Percentiles rank a stretch among this genome's conserved stretches.
These are phyloP conservation scores for Nitzschia palea DNA, from an alignment of 108 stramenopile species.

Conservation along the genomic window DNA sequence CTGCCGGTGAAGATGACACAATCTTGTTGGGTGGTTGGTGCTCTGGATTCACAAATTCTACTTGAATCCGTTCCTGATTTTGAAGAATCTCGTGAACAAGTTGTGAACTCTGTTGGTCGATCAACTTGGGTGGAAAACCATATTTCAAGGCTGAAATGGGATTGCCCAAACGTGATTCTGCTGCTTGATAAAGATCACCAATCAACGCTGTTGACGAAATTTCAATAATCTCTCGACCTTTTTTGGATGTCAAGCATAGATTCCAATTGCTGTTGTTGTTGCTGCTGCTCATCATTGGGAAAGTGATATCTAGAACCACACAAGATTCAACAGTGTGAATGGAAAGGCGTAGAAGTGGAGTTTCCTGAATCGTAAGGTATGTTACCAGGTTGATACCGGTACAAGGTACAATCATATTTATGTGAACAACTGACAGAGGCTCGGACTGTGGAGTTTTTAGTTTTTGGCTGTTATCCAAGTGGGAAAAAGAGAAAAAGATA, in stretches of 20 bases:
- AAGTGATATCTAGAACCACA: too few species aligned
- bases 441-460: too few species aligned
- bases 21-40: constrained; percentile 1
- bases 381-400: too few species aligned
- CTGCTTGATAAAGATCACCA: constrained; percentile 17
- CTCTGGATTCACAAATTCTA: constrained; percentile 37
- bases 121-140: constrained; percentile 62
- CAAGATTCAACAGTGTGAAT: too few species aligned
- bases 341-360: too few species aligned
- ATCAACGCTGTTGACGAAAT: constrained; percentile 12
- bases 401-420: too few species aligned
- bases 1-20: background rate
- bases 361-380: too few species aligned
- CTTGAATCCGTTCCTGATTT: constrained; percentile 55
- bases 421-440: too few species aligned
- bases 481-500: too few species aligned
- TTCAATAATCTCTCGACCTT: constrained; percentile 29
- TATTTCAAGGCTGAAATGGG: constrained; percentile 16
- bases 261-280: constrained; percentile 5
- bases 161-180: constrained; percentile 1
- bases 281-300: background rate
- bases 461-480: too few species aligned
- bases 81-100: constrained; percentile 21
- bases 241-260: constrained; percentile 21
- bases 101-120: constrained; percentile 12